phyloP scores from a whole-genome alignment of 129 eudicot genomes.

The Pittosporum tobira region DNA sequence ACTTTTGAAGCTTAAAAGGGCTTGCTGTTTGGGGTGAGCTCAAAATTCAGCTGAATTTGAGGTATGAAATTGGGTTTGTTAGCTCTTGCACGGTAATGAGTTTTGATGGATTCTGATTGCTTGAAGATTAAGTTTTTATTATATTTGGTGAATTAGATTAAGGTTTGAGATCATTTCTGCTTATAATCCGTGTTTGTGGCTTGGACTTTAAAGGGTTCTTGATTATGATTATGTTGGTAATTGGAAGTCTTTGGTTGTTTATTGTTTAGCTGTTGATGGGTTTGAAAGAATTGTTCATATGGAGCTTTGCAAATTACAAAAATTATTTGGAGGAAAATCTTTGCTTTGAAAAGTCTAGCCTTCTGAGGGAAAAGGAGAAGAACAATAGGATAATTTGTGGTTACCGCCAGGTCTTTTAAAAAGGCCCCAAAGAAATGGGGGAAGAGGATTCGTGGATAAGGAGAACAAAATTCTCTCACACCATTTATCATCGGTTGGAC shows the following conservation, averaged over 20 bases:
- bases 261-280: constrained; percentile 17
- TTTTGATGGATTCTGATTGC: constrained; percentile 9
- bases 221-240: not conserved
- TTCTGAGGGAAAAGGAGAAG: constrained; percentile 1
- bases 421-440: constrained; percentile 39
- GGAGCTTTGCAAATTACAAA: constrained; percentile 2
- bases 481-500: constrained; percentile 69
- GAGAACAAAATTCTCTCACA: constrained; percentile 78
- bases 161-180: not conserved
- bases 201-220: not conserved
- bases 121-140: too few relatives aligned
- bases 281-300: constrained; percentile 8
- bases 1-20: constrained; percentile 29
- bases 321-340: constrained; percentile 6
- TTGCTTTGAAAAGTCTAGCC: not conserved
- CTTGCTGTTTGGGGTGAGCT: constrained; percentile 4
- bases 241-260: constrained; percentile 8
- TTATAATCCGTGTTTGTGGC: not conserved
- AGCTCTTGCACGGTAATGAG: constrained; percentile 15
- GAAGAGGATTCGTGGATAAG: constrained; percentile 83
- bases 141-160: too few relatives aligned
- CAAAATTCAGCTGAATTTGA: constrained; percentile 12
- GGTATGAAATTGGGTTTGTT: constrained; percentile 2
- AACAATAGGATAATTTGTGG: constrained; percentile 4
- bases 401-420: constrained; percentile 6